Evolutionary conservation across 441 rosid species (phyloP), one percentile per base, ranked within the genome.

Genomic region (Pelargonium fulgidum): DNA sequence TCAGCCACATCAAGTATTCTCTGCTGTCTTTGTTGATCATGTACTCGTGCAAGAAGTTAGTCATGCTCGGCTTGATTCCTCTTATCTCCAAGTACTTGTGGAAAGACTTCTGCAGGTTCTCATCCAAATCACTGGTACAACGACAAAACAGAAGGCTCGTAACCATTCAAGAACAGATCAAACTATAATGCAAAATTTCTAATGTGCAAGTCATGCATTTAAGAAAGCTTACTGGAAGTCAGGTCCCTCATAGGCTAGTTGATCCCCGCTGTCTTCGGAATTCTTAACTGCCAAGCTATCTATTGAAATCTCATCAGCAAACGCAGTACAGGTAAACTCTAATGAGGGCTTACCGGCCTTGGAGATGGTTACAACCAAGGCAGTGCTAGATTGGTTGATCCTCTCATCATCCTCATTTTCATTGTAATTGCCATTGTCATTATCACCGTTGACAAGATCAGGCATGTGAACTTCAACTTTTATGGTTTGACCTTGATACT

Each of bases 401-500:
- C 79, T 85, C 81, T 83, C 86, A 16, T 83, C 81, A 9, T 79
- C 81, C 4, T 72, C 81, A 16, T 67, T 80, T 13, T 80, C 74
- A 17, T 73, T 82, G 29, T 70, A n/a, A n/a, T n/a, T n/a, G n/a
- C n/a, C 75, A 5, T 82, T 81, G 7, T 74, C 66, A 2, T 73
- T 66, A 39, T 85, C 89, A 29, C 94, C 96, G 0, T 87, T 87
- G 26, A 90, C 93, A 67, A 91, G 92, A 82, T 87, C 89, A 24
- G 93, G 91, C 97, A 88, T 89, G 73, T 84, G 84, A 68, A 93
- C 94, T 66, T 88, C 93, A 69, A 91, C 89, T 67, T 76, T 83
- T 45, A 91, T 80, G 65, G 73, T 81, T 75, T 89, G 96, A 41
- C 89, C 94, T 73, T 87, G 68, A 50, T 83, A 89, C 12, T 93